Evolutionary conservation across 2,329 filamentous ascomycete genomes (phyloP).

Genomic region (Keithomyces neogunnii): DNA sequence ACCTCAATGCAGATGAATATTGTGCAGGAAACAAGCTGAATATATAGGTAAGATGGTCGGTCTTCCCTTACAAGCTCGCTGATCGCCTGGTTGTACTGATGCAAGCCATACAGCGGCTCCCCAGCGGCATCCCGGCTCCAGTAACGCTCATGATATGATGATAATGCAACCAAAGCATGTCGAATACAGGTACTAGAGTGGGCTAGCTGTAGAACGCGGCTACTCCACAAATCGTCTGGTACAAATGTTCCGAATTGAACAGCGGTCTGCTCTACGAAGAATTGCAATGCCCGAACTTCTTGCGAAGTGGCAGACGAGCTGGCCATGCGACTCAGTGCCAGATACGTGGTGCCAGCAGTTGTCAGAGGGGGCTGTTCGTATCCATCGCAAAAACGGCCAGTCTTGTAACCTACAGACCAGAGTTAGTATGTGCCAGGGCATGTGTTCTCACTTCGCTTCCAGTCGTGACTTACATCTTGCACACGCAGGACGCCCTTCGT

Average conservation of each 20-base stretch:
- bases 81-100: conserved; percentile 6
- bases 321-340: background rate
- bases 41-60: conserved; percentile 1
- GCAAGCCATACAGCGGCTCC: conserved; percentile 2
- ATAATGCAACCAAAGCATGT: conserved; percentile 8
- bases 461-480: conserved; percentile 3
- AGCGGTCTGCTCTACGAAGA: conserved; percentile 6
- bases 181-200: conserved; percentile 5
- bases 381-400: conserved; percentile 7
- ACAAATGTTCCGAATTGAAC: conserved; percentile 5
- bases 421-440: background rate
- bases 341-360: background rate
- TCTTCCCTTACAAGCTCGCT: conserved; percentile 1
- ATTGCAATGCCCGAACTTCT: conserved; percentile 6
- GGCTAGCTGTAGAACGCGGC: conserved; percentile 6
- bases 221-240: conserved; percentile 7
- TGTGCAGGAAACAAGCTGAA: conserved; percentile 7
- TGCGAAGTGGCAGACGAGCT: background rate
- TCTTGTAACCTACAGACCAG: conserved; percentile 1
- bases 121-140: background rate
- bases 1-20: conserved; percentile 9
- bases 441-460: background rate
- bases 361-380: background rate
- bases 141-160: conserved; percentile 8
- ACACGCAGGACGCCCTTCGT: conserved; percentile 5